Evolutionary conservation across 2,329 filamentous ascomycete species (phyloP).

Genomic region (Colletotrichum caudatum): DNA sequence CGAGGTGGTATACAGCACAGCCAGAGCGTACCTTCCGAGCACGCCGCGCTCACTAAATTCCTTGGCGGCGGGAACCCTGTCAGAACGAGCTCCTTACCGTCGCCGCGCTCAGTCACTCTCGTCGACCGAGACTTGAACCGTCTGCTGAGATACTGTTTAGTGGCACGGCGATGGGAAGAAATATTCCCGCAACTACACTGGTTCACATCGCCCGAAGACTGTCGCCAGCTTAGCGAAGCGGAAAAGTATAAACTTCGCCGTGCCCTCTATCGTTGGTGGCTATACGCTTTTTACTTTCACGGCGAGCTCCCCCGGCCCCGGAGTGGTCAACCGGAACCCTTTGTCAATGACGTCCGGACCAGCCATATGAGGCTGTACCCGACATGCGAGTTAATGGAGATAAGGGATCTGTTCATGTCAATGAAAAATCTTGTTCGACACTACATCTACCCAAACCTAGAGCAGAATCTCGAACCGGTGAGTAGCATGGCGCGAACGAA

Average conservation of each 20-base stretch:
- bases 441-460: constrained; percentile 60
- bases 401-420: constrained; percentile 59
- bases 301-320: constrained; percentile 55
- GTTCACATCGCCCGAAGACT: constrained; percentile 59
- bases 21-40: neutral
- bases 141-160: constrained; percentile 51
- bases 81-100: constrained; percentile 4
- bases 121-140: constrained; percentile 50
- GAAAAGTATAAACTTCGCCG: constrained; percentile 62
- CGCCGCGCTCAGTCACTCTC: constrained; percentile 47
- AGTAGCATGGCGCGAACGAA: constrained; percentile 37
- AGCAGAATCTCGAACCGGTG: constrained; percentile 53
- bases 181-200: constrained; percentile 59
- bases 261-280: constrained; percentile 67
- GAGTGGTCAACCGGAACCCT: constrained; percentile 53
- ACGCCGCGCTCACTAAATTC: constrained; percentile 6
- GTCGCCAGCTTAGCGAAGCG: constrained; percentile 56
- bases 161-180: constrained; percentile 55
- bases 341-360: constrained; percentile 55
- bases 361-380: constrained; percentile 59
- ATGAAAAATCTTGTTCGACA: constrained; percentile 59
- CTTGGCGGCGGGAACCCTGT: constrained; percentile 15
- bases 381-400: constrained; percentile 58
- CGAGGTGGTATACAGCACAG: constrained; percentile 18
- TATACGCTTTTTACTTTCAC: constrained; percentile 66